phyloP scores from a whole-genome alignment of 306 rosid species.

The Benincasa hispida region DNA sequence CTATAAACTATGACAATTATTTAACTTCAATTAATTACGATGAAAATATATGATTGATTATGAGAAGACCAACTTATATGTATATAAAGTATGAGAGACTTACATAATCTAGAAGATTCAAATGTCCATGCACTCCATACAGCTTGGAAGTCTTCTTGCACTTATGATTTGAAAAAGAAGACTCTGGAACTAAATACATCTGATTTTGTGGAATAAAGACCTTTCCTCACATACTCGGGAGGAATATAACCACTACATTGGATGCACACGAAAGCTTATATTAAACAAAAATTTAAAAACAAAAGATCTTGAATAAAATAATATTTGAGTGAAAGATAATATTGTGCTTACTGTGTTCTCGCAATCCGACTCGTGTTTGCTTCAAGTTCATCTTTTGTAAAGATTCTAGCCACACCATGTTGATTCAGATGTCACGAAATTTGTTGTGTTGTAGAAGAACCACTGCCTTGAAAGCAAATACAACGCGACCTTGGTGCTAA shows the following conservation, averaged over 20 bases:
- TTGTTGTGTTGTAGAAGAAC: no score
- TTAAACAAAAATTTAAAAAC: not conserved
- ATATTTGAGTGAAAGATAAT: not conserved
- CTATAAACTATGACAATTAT: not conserved
- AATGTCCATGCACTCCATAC: conserved; percentile 26
- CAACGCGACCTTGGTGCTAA: no score
- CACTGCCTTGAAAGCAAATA: no score
- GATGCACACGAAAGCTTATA: not conserved
- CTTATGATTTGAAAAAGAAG: conserved; percentile 56
- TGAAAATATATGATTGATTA: not conserved
- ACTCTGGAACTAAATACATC: conserved; percentile 35
- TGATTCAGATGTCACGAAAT: no score
- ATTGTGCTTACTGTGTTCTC: conserved; percentile 43
- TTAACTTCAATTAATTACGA: not conserved
- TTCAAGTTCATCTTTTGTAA: conserved; percentile 38
- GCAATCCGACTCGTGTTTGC: conserved; percentile 50
- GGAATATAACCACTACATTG: conserved; percentile 32
- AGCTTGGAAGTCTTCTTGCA: conserved; percentile 29
- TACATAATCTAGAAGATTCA: conserved; percentile 48
- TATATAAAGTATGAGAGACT: not conserved
- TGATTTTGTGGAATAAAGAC: conserved; percentile 45
- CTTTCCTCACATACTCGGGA: conserved; percentile 20
- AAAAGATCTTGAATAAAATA: not conserved
- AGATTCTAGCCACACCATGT: conserved; percentile 64
- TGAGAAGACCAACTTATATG: not conserved